These are phyloP conservation scores for Nepenthes mirabilis DNA, from an alignment of 148 eudicot genomes.

Conservation along the genomic window DNA sequence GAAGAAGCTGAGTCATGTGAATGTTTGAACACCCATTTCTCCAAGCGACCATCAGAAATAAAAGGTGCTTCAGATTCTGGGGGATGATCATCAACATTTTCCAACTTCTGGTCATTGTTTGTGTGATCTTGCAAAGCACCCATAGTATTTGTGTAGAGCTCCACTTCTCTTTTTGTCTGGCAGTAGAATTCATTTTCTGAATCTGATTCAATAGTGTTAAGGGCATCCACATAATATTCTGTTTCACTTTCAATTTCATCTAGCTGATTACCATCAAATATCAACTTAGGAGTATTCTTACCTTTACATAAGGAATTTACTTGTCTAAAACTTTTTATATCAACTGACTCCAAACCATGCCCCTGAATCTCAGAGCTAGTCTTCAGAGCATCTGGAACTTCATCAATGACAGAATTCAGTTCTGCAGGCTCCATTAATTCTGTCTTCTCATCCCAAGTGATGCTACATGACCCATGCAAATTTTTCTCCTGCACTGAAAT, in stretches of 20 bases:
- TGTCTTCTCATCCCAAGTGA: slow-evolving; percentile 66
- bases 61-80: slow-evolving; percentile 15
- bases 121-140: slow-evolving; percentile 16
- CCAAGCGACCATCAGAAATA: slow-evolving; percentile 6
- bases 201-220: slow-evolving; percentile 82
- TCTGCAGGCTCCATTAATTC: slow-evolving; percentile 35
- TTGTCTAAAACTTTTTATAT: slow-evolving; percentile 11
- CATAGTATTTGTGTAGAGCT: slow-evolving; percentile 9
- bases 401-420: slow-evolving; percentile 19
- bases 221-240: slow-evolving; percentile 80
- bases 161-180: slow-evolving; percentile 26
- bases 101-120: slow-evolving; percentile 10
- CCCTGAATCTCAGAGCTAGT: slow-evolving; percentile 13
- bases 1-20: neutral
- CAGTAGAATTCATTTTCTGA: slow-evolving; percentile 66
- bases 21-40: neutral
- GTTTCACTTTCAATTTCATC: slow-evolving; percentile 52
- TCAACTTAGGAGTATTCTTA: slow-evolving; percentile 12
- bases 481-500: slow-evolving; percentile 25
- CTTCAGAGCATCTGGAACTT: slow-evolving; percentile 15
- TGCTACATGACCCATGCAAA: slow-evolving; percentile 27
- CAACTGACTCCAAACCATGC: slow-evolving; percentile 11
- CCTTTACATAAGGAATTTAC: slow-evolving; percentile 12
- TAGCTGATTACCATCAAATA: slow-evolving; percentile 11
- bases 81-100: slow-evolving; percentile 12